Base-by-base conservation (phyloP, 2,329 filamentous ascomycete genomes). In the Cladosporium sp. region DNA sequence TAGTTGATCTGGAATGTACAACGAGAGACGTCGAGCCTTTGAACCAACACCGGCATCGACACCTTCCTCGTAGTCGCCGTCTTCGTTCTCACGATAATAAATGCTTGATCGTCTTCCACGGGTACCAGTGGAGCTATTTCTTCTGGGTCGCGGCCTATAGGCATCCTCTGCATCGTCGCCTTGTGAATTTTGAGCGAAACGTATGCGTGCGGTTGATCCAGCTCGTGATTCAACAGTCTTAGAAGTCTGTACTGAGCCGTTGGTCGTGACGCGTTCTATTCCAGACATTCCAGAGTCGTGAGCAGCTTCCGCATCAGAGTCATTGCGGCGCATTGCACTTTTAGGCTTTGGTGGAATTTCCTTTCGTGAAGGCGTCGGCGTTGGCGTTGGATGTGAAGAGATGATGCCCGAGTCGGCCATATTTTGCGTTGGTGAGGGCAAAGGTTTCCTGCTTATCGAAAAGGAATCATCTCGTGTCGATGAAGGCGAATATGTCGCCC, bases 21-120 rank as follows among this genome's bases (percentile, higher is more conserved):
- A 64, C 12, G 70, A 73, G 11, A 73, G 64, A 50, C 67, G 64
- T 36, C 70, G 69, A 17, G 71, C 70, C 59, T 72, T 73, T 9
- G 69, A 69, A 15, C 71, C 71, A 11, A 67, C 69, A 60, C 71
- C 71, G 34, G 60, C 50, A 52, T 70, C 67, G 11, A 71, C 70
- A 57, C 69, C 69, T 54, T 67, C 62, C 17, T 61, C 40, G 56
- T 67, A 66, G 42, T 61, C 50, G 39, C 67, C 69, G 28, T 63
- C 65, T 37, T 69, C 68, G 25, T 61, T 64, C 37, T 61, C 61
- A 50, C 65, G 64, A 43, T 64, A 66, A 54, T 69, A 72, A 52
- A 72, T 71, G 40, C 68, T 70, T 8, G 69, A 69, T 40, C 68
- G 58, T 47, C 67, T 65, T 17, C 62, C 66, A 60, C 64, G 64